phyloP scores from a whole-genome alignment of 2,329 filamentous ascomycete species.

The Sarocladium kiliense region DNA sequence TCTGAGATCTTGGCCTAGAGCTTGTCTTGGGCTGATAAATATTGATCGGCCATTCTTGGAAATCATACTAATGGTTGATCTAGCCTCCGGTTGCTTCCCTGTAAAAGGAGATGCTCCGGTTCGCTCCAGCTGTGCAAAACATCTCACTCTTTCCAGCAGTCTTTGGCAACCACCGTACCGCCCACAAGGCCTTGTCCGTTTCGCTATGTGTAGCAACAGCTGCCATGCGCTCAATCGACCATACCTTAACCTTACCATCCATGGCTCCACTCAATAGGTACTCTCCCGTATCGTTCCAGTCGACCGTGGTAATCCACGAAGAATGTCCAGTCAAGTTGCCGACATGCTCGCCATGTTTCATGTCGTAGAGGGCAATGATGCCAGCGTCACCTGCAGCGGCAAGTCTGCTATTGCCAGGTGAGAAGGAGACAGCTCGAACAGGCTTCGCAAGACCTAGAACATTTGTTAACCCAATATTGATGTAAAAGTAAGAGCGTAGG shows the following conservation, averaged over 20 bases:
- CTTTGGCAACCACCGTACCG: slow-evolving; percentile 78
- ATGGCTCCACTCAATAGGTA: slow-evolving; percentile 83
- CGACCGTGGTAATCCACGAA: slow-evolving; percentile 84
- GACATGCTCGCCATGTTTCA: slow-evolving; percentile 86
- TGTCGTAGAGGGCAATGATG: slow-evolving; percentile 88
- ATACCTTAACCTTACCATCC: slow-evolving; percentile 93
- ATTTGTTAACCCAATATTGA: slow-evolving; percentile 12
- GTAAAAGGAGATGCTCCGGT: slow-evolving; percentile 74
- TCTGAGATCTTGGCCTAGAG: not conserved
- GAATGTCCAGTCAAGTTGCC: slow-evolving; percentile 74
- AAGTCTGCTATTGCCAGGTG: slow-evolving; percentile 75
- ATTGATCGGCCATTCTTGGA: no score
- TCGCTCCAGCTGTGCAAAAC: slow-evolving; percentile 76
- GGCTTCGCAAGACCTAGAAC: slow-evolving; percentile 72
- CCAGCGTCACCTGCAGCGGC: slow-evolving; percentile 87
- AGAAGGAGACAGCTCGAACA: slow-evolving; percentile 81
- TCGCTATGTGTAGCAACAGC: slow-evolving; percentile 95
- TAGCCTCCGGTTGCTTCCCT: slow-evolving; percentile 71
- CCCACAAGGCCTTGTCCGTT: slow-evolving; percentile 79
- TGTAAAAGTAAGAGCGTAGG: not conserved
- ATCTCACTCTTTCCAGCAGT: slow-evolving; percentile 55
- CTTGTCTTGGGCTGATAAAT: no score
- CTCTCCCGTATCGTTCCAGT: slow-evolving; percentile 92
- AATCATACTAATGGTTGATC: not conserved
- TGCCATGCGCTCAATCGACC: slow-evolving; percentile 76